Base-by-base conservation (phyloP, 768 basidiomycete species). In the Pleurotus ostreatus region DNA sequence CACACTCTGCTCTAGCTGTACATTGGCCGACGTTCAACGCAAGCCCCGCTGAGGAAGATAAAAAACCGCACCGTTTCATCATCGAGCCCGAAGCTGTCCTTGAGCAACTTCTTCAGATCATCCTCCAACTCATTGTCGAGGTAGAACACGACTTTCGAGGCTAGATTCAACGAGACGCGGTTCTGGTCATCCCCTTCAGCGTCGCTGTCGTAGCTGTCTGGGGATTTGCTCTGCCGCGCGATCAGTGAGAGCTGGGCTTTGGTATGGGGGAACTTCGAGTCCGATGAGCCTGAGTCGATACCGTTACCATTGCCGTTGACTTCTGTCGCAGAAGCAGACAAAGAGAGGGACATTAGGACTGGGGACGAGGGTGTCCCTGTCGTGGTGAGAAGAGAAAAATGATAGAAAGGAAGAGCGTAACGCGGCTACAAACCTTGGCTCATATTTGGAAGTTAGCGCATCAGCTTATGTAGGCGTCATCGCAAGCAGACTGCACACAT, bases 51-150 rank as follows among this genome's bases (percentile, higher is more conserved):
- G 45, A 34, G 9, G 62, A 51, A 54, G 43, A 55, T 49, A 58
- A 45, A 46, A 37, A 64, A 61, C 88, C 64, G 55, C 30, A 91
- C 89, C 71, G 78, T 81, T 58, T 85, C 83, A 55, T 85, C 82
- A 67, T 87, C 84, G 59, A 88, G 80, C 1, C 79, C 82, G 67
- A 85, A 92, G 23, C 79, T 82, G 37, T 79, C 78, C 71, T 84
- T 89, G 57, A 97, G 78, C 37, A 93, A 64, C 0, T 68, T 63
- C 71, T 95, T 94, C 65, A 96, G 84, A 47, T 85, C 84, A 55
- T 96, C 94, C 70, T 94, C 94, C 57, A 88, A 83, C 71, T 98
- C 94, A 52, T 86, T 83, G 26, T 81, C 82, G 39, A 97, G 80
- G 51, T 92, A 72, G 2, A 75, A 72, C 22, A 89, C 88, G 3